phyloP scores from a whole-genome alignment of 2,329 filamentous ascomycete genomes.

The Cladorrhinum sp. region DNA sequence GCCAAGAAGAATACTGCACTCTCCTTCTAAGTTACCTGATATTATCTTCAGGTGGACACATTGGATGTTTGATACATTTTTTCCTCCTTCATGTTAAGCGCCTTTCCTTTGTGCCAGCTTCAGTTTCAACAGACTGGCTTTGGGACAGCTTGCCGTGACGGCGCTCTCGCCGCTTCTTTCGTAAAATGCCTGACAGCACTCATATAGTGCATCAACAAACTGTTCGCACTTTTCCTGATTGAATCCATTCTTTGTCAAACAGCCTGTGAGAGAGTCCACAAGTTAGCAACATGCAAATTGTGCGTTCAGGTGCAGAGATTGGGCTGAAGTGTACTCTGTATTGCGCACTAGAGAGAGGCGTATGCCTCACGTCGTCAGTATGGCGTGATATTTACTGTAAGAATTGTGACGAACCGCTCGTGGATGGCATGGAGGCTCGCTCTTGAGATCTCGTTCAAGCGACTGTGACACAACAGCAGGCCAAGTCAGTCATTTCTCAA shows the following conservation, averaged over 20 bases:
- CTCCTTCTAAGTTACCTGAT: slow-evolving; percentile 68
- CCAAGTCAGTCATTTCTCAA: background rate
- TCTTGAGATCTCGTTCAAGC: slow-evolving; percentile 67
- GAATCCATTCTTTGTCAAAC: slow-evolving; percentile 79
- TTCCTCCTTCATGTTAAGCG: slow-evolving; percentile 18
- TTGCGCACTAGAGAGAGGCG: slow-evolving; percentile 64
- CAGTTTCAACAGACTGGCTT: slow-evolving; percentile 71
- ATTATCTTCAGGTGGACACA: slow-evolving; percentile 39
- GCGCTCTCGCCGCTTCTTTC: slow-evolving; percentile 72
- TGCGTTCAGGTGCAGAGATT: background rate
- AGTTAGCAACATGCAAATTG: background rate
- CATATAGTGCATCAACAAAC: slow-evolving; percentile 81
- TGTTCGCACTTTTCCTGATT: slow-evolving; percentile 78
- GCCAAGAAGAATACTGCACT: slow-evolving; percentile 79
- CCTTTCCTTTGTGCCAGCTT: slow-evolving; percentile 73
- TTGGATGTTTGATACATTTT: slow-evolving; percentile 29
- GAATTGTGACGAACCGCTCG: slow-evolving; percentile 62
- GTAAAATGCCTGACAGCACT: slow-evolving; percentile 92
- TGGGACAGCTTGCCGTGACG: slow-evolving; percentile 79
- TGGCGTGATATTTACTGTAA: background rate
- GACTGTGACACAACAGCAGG: slow-evolving; percentile 32
- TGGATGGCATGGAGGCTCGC: slow-evolving; percentile 79
- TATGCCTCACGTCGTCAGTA: slow-evolving; percentile 13
- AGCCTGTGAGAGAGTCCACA: slow-evolving; percentile 53
- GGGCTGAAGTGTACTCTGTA: slow-evolving; percentile 63